Conservation (phyloP, 768 basidiomycete species). For the Leccinum disarticulatum region DNA sequence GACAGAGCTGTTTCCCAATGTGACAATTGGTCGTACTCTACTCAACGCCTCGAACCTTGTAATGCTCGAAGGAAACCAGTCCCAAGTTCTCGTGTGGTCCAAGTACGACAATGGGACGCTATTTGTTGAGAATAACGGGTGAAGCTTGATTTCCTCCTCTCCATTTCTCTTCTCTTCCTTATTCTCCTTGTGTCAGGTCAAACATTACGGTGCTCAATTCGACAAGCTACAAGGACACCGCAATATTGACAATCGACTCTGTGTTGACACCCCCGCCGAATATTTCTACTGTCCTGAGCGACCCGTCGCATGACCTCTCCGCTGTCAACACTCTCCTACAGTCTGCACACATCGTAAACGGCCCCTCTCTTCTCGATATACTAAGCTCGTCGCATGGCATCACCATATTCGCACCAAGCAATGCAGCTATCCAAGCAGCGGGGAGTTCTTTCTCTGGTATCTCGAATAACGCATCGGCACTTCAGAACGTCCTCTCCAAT, state of each 20-base stretch:
- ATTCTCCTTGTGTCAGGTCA: slow-evolving; percentile 17
- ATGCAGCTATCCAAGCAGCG: slow-evolving; percentile 45
- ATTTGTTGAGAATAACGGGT: slow-evolving; percentile 52
- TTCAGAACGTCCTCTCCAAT: slow-evolving; percentile 51
- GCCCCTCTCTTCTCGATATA: slow-evolving; percentile 27
- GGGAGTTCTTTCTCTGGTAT: slow-evolving; percentile 34
- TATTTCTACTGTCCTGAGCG: slow-evolving; percentile 41
- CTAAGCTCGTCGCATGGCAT: slow-evolving; percentile 47
- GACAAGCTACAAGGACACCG: slow-evolving; percentile 38
- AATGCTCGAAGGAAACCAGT: slow-evolving; percentile 54
- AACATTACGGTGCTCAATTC: slow-evolving; percentile 40
- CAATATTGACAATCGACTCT: slow-evolving; percentile 49
- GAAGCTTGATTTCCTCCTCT: slow-evolving; percentile 11
- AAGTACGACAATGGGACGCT: slow-evolving; percentile 38
- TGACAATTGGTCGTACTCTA: slow-evolving; percentile 65
- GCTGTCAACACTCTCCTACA: slow-evolving; percentile 21
- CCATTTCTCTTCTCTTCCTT: not conserved
- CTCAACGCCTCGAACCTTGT: slow-evolving; percentile 50
- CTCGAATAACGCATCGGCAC: slow-evolving; percentile 45
- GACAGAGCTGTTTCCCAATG: slow-evolving; percentile 49
- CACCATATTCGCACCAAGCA: slow-evolving; percentile 67
- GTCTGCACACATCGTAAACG: slow-evolving; percentile 23
- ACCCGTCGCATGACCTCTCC: slow-evolving; percentile 41
- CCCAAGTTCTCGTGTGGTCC: slow-evolving; percentile 56
- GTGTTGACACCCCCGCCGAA: slow-evolving; percentile 55